phyloP scores from a whole-genome alignment of 2,329 filamentous ascomycete genomes.

The Ploettnerulaceae sp. region DNA sequence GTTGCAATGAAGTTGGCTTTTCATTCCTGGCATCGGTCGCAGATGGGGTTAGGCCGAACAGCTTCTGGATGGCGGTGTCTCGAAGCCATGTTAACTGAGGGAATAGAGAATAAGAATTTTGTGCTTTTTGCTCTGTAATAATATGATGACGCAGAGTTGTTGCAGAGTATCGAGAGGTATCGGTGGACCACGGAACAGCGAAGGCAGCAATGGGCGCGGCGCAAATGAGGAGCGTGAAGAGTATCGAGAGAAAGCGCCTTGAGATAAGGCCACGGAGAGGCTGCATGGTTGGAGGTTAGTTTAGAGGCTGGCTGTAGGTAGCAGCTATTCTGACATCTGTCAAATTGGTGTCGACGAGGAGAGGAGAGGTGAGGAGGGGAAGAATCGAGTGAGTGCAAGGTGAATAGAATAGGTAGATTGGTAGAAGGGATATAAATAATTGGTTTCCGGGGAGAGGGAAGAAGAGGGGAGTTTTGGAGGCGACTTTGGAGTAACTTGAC shows the following conservation, averaged over 20 bases:
- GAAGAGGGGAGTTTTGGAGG: no score
- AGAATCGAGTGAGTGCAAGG: no score
- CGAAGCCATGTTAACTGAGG: slow-evolving; percentile 48
- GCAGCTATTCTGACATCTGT: no score
- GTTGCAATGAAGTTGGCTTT: slow-evolving; percentile 13
- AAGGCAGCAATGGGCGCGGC: slow-evolving; percentile 9
- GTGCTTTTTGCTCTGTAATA: slow-evolving; percentile 5
- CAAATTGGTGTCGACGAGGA: slow-evolving; percentile 74
- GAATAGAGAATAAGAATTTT: slow-evolving; percentile 34
- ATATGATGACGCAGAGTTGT: slow-evolving; percentile 14
- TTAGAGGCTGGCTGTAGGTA: no score
- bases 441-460: no score
- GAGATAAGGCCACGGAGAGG: slow-evolving; percentile 39
- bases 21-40: slow-evolving; percentile 20
- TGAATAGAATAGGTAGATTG: no score
- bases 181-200: slow-evolving; percentile 23
- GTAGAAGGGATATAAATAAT: no score
- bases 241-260: slow-evolving; percentile 4
- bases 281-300: slow-evolving; percentile 68
- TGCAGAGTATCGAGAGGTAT: slow-evolving; percentile 14
- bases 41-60: slow-evolving; percentile 42
- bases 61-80: slow-evolving; percentile 44
- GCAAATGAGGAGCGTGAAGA: slow-evolving; percentile 15
- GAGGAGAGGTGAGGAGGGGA: not conserved
- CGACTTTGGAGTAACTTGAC: no score